Conservation (phyloP, 345 rosid species). For the Eucalyptus marginata region DNA sequence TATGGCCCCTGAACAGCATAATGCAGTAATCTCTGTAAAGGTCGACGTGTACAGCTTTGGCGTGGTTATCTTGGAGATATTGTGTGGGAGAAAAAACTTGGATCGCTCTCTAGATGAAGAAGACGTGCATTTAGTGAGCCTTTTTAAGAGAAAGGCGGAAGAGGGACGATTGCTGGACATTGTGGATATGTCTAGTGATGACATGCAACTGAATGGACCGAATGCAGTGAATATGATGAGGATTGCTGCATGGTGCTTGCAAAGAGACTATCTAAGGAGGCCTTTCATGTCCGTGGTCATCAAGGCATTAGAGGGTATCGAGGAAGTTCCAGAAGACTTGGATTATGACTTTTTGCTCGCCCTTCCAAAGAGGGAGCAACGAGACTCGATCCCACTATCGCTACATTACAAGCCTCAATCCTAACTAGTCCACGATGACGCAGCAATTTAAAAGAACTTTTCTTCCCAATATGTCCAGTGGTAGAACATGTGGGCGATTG, state of each 20-base stretch:
- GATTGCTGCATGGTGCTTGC: conserved; percentile 23
- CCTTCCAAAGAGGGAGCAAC: neutral
- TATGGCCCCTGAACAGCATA: accelerated
- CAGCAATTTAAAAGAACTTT: accelerated
- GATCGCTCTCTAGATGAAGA: neutral
- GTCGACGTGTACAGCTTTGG: conserved; percentile 14
- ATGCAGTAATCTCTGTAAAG: neutral
- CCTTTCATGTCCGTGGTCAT: neutral
- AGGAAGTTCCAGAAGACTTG: neutral
- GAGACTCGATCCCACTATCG: accelerated
- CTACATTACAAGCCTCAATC: neutral
- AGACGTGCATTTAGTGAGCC: conserved; percentile 1
- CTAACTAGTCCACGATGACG: neutral
- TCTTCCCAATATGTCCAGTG: too few species aligned
- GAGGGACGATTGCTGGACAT: neutral
- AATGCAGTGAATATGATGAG: conserved; percentile 2
- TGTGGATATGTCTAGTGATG: neutral
- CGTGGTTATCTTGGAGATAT: conserved; percentile 5
- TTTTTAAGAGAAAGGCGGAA: conserved; percentile 1
- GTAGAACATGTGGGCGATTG: neutral
- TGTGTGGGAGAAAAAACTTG: conserved; percentile 3
- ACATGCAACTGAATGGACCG: neutral
- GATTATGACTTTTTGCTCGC: neutral
- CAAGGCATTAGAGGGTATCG: neutral
- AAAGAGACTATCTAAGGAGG: neutral